A percentile compares a stretch with the other conserved stretches of the same genome.
phyloP scores from a whole-genome alignment of 2,329 filamentous ascomycete genomes.

The Chaetomium sp. region DNA sequence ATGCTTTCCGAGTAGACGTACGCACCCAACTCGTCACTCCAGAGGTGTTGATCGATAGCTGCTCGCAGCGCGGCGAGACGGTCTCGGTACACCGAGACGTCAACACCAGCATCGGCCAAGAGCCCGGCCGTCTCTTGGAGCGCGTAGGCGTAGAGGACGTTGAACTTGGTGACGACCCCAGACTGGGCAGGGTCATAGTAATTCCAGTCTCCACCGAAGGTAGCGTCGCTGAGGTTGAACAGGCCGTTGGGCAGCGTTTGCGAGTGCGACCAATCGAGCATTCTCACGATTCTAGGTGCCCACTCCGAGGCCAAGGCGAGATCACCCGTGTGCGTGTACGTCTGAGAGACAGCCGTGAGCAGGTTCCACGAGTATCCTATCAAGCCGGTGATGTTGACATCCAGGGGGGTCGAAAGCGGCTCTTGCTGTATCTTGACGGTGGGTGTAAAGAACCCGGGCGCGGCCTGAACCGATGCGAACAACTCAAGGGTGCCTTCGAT shows the following conservation, averaged over 20 bases:
- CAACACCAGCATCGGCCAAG: conserved; percentile 4
- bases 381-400: conserved; percentile 3
- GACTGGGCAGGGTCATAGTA: conserved; percentile 11
- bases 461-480: not conserved
- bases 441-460: not conserved
- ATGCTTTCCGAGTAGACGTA: conserved; percentile 5
- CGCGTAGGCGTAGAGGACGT: conserved; percentile 8
- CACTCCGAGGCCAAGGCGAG: not conserved
- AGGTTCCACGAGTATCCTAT: conserved; percentile 9
- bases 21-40: conserved; percentile 5
- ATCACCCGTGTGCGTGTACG: conserved; percentile 7
- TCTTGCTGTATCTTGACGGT: conserved; percentile 5
- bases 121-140: conserved; percentile 1
- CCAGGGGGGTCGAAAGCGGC: not conserved
- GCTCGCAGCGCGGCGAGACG: conserved; percentile 1
- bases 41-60: conserved; percentile 5
- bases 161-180: conserved; percentile 10
- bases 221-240: conserved; percentile 9
- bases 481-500: not conserved
- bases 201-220: conserved; percentile 6
- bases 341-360: conserved; percentile 4
- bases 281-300: conserved; percentile 5
- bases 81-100: not conserved
- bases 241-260: conserved; percentile 1
- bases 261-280: conserved; percentile 13